phyloP scores from a whole-genome alignment of 228 moss, liverwort and hornwort species.

The Sphagnum magellanicum region DNA sequence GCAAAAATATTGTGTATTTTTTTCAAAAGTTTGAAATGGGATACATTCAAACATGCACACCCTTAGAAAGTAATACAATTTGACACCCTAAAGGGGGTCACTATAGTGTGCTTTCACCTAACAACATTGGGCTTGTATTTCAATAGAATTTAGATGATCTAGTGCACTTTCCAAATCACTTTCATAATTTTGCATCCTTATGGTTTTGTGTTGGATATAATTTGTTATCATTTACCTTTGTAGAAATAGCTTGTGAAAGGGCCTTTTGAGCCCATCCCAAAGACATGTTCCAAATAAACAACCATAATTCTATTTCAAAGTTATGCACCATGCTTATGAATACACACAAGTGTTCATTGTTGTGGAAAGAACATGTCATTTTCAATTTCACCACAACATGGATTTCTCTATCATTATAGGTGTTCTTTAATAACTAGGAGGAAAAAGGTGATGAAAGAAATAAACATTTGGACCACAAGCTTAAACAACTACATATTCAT shows the following conservation, averaged over 20 bases:
- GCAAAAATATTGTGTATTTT: background rate
- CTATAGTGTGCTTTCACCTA: background rate
- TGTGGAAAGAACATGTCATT: background rate
- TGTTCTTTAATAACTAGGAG: conserved; percentile 1
- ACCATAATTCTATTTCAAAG: background rate
- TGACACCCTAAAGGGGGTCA: background rate
- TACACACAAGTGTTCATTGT: conserved; percentile 1
- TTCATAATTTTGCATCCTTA: conserved; percentile 51
- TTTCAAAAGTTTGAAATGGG: background rate
- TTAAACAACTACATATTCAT: background rate
- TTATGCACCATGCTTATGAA: conserved; percentile 13
- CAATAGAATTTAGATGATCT: conserved; percentile 54
- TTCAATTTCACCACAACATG: background rate
- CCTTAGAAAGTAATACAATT: conserved; percentile 37
- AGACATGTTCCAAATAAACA: background rate
- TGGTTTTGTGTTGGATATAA: conserved; percentile 54
- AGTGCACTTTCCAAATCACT: conserved; percentile 41
- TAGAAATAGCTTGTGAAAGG: conserved; percentile 38
- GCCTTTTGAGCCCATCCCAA: conserved; percentile 24
- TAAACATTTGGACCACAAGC: background rate
- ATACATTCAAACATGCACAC: background rate
- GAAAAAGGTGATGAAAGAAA: background rate
- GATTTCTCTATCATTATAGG: background rate
- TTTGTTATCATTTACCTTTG: conserved; percentile 71
- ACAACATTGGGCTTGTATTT: conserved; percentile 65